Conservation (phyloP, 495 filamentous ascomycete species). For the Alectoria sarmentosa region DNA sequence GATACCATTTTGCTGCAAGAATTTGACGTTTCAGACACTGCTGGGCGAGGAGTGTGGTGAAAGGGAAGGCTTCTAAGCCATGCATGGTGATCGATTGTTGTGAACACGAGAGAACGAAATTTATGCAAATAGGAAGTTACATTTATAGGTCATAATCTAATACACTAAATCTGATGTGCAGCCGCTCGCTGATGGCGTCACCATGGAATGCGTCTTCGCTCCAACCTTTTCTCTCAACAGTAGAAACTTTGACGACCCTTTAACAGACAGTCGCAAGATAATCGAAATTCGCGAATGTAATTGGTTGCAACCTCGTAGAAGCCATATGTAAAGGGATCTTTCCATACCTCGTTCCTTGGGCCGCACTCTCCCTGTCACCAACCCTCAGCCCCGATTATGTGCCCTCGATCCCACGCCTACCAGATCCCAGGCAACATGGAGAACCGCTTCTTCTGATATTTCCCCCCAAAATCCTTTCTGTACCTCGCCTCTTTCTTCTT, state of each 20-base stretch:
- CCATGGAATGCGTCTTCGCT: background rate
- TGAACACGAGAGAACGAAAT: background rate
- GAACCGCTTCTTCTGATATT: conserved; percentile 83
- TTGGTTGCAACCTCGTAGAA: background rate
- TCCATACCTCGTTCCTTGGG: conserved; percentile 17
- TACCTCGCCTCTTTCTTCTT: conserved; percentile 87
- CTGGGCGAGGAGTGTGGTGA: conserved; percentile 7
- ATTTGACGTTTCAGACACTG: background rate
- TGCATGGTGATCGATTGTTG: background rate
- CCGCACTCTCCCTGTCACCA: conserved; percentile 58
- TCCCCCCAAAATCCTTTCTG: conserved; percentile 79
- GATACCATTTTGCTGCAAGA: conserved; percentile 7
- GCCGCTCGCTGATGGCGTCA: background rate
- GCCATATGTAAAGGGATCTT: background rate
- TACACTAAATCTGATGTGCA: background rate
- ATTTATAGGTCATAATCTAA: background rate
- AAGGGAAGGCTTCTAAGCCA: background rate
- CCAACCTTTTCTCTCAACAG: background rate
- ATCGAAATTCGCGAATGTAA: background rate
- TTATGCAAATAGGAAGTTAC: background rate
- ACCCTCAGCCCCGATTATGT: conserved; percentile 64
- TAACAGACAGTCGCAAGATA: no score
- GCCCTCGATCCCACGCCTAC: conserved; percentile 45
- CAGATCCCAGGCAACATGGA: conserved; percentile 67
- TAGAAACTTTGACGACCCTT: no score